phyloP scores from a whole-genome alignment of 306 rosid genomes.

The Acacia melanoxylon region DNA sequence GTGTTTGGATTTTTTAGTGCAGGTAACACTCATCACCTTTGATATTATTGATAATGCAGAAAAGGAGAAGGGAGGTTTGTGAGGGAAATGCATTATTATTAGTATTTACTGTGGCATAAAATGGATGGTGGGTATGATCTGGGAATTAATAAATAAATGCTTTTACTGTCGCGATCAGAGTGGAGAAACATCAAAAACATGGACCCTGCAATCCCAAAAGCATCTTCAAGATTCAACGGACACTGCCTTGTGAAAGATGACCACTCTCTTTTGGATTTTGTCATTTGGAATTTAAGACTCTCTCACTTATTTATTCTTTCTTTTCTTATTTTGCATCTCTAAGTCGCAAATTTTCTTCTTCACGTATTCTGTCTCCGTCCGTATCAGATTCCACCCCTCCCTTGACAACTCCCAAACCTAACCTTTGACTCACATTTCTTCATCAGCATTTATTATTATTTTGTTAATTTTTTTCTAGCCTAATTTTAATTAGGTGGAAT shows the following conservation, averaged over 20 bases:
- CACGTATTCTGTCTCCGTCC: not conserved
- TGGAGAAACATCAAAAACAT: slow-evolving; percentile 6
- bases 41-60: too few species aligned
- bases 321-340: not conserved
- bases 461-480: not conserved
- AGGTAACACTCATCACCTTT: too few species aligned
- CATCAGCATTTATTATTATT: not conserved
- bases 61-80: not conserved
- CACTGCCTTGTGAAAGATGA: slow-evolving; percentile 26
- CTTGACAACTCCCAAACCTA: not conserved
- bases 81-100: not conserved
- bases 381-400: not conserved
- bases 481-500: too few species aligned
- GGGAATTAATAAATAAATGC: not conserved
- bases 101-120: not conserved
- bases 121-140: not conserved
- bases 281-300: slow-evolving; percentile 3
- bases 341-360: slow-evolving; percentile 27
- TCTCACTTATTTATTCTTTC: not conserved
- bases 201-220: slow-evolving; percentile 10
- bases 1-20: too few species aligned
- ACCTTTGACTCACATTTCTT: not conserved
- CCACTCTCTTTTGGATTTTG: slow-evolving; percentile 31
- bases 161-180: slow-evolving; percentile 21
- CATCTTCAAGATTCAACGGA: slow-evolving; percentile 21